phyloP scores from a whole-genome alignment of 208 protist genomes.

The Trypanosomatidae sp. region DNA sequence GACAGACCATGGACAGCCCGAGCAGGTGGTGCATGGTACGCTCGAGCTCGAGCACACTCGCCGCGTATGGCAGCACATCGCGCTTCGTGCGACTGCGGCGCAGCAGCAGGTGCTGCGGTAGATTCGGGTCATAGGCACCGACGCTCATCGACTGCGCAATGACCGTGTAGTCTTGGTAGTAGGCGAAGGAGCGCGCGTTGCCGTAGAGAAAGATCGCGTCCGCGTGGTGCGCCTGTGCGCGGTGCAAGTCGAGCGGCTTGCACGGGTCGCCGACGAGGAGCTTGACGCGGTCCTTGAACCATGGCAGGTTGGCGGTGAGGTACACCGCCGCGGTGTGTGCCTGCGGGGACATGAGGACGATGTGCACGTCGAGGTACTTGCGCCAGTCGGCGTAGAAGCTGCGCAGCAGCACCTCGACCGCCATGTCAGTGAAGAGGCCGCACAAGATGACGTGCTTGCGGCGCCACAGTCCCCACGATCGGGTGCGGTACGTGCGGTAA shows the following conservation, averaged over 20 bases:
- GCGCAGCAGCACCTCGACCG: slow-evolving; percentile 47
- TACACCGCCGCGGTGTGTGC: slow-evolving; percentile 37
- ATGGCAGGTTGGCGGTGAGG: slow-evolving; percentile 46
- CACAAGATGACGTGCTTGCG: slow-evolving; percentile 61
- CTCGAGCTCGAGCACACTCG: slow-evolving; percentile 58
- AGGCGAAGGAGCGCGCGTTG: slow-evolving; percentile 46
- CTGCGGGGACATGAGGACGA: slow-evolving; percentile 52
- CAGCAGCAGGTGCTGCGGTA: slow-evolving; percentile 67
- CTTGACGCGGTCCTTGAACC: slow-evolving; percentile 53
- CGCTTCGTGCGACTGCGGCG: slow-evolving; percentile 37
- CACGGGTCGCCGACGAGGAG: slow-evolving; percentile 54
- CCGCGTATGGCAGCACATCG: slow-evolving; percentile 44
- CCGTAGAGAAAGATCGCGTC: slow-evolving; percentile 79
- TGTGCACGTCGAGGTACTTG: slow-evolving; percentile 50
- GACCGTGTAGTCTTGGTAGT: slow-evolving; percentile 60
- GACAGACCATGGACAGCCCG: slow-evolving; percentile 50
- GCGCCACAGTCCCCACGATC: slow-evolving; percentile 11
- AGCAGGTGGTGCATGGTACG: slow-evolving; percentile 53
- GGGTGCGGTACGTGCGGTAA: slow-evolving; percentile 35
- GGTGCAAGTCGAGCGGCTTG: slow-evolving; percentile 31
- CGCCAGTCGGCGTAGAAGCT: slow-evolving; percentile 78
- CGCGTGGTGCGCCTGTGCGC: slow-evolving; percentile 37
- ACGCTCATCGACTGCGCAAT: slow-evolving; percentile 58
- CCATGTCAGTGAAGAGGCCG: slow-evolving; percentile 42
- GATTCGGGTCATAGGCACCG: slow-evolving; percentile 37